Conservation (phyloP, 306 rosid genomes). For the Boehmeria nivea region DNA sequence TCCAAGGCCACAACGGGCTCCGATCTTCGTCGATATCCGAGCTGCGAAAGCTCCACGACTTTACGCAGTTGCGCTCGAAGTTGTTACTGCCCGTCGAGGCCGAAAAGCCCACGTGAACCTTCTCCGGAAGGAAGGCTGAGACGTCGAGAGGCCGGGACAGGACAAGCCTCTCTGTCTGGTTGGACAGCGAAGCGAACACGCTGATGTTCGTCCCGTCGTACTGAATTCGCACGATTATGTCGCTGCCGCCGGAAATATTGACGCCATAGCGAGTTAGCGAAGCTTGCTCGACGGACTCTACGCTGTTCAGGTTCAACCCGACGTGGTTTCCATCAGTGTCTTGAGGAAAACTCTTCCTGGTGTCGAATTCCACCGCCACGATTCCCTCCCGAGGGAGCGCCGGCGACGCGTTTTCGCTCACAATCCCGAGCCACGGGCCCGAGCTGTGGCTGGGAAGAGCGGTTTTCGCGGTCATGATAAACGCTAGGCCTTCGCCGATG, state of each 20-base stretch:
- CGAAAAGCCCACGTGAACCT: constrained; percentile 59
- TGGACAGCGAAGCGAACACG: constrained; percentile 23
- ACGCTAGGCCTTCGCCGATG: constrained; percentile 44
- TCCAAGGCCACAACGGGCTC: constrained; percentile 43
- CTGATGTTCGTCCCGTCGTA: constrained; percentile 29
- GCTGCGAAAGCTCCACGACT: constrained; percentile 45
- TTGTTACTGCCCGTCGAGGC: constrained; percentile 46
- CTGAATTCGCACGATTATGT: constrained; percentile 11
- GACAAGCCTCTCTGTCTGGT: constrained; percentile 9
- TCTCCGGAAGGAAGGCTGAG: constrained; percentile 35
- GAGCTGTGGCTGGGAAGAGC: constrained; percentile 18
- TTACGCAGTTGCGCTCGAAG: constrained; percentile 50
- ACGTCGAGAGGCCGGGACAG: constrained; percentile 27
- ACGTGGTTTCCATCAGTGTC: constrained; percentile 55
- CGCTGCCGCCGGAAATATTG: constrained; percentile 1
- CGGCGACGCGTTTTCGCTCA: constrained; percentile 28
- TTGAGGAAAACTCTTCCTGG: constrained; percentile 37
- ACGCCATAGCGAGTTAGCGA: constrained; percentile 31
- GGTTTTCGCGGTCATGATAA: constrained; percentile 15
- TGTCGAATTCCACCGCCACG: constrained; percentile 72
- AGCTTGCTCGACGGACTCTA: constrained; percentile 33
- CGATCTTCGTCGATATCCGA: constrained; percentile 7
- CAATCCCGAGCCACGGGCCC: constrained; percentile 41
- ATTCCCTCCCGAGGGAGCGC: constrained; percentile 25
- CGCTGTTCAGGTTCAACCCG: constrained; percentile 56